Evolutionary conservation across 345 rosid genomes (phyloP), one percentile per base, ranked within the genome.

Genomic region (Crucihimalaya himalaica): DNA sequence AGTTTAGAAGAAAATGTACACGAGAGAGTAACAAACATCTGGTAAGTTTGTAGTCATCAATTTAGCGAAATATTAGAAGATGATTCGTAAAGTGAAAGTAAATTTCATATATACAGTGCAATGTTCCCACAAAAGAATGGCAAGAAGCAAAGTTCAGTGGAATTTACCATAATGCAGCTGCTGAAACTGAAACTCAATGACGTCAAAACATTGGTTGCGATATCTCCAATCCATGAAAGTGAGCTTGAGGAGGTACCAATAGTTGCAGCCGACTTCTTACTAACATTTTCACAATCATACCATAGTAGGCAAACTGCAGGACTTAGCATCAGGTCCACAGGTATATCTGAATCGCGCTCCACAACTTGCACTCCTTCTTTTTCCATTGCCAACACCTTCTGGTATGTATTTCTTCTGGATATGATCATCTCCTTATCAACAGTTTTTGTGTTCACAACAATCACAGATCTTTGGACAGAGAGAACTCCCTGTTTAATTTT

Each of bases 321-420:
- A 70, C 84, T 85, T 79, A 88, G 81, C 66, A 92, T 84, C 28
- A 90, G 56, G 79, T 95, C 97, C 73, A 86, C 97, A 39, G 94
- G 98, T 12, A 86, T 84, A 76, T 86, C 79, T 47, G 88, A 77
- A 80, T 95, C 99, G 39, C 92, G 91, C 82, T 92, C 99, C 72
- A 92, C 84, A 51, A 95, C 89, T 82, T 88, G 97, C 75, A 76
- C 76, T 73, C 96, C 97, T 73, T 78, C 86, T 82, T 88, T 87
- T 85, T 95, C 98, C 86, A 85, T 73, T 55, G 88, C 94, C 69
- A 95, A 85, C 75, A 95, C 81, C 80, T 80, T 92, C 53, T 89
- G 89, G 68, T 95, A 90, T 16, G 94, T 83, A 69, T 88, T 80
- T 86, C 98, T 88, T 82, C 96, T 85, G 67, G 96, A 90, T 62